Evolutionary conservation across 805 yeast species (phyloP).

Genomic region (Ogataea chonburiensis): DNA sequence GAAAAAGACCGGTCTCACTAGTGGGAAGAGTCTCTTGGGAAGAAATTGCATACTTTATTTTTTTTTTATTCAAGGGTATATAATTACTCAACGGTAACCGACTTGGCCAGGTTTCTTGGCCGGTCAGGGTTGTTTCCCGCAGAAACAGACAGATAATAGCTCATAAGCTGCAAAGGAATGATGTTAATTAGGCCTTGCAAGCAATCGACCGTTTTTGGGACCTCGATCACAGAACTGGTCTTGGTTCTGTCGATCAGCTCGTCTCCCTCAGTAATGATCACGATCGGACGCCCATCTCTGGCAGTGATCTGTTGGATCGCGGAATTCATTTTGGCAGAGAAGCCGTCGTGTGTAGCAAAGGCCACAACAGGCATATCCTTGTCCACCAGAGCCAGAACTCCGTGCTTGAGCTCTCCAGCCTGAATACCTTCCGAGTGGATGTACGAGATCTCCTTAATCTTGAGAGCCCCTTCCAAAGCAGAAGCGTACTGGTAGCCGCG

Average conservation of each 20-base stretch:
- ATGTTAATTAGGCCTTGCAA: slow-evolving; percentile 94
- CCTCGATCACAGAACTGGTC: slow-evolving; percentile 72
- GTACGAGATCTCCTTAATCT: slow-evolving; percentile 96
- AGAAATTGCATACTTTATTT: slow-evolving; percentile 7
- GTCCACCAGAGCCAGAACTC: slow-evolving; percentile 95
- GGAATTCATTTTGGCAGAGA: slow-evolving; percentile 93
- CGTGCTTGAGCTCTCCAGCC: slow-evolving; percentile 99
- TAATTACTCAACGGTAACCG: slow-evolving; percentile 88
- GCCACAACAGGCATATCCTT: slow-evolving; percentile 92
- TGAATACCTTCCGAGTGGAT: slow-evolving; percentile 99
- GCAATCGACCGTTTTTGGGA: slow-evolving; percentile 95
- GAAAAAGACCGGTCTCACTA: not conserved
- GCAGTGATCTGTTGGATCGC: slow-evolving; percentile 97
- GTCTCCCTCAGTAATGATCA: slow-evolving; percentile 84
- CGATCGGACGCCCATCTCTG: slow-evolving; percentile 94
- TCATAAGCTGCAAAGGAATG: slow-evolving; percentile 90
- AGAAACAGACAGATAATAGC: slow-evolving; percentile 94
- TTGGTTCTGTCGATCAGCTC: slow-evolving; percentile 55
- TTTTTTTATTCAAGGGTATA: slow-evolving; percentile 14
- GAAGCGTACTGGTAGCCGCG: slow-evolving; percentile 98
- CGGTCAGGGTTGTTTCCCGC: slow-evolving; percentile 97
- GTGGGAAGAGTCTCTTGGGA: slow-evolving; percentile 1
- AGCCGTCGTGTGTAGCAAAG: slow-evolving; percentile 92
- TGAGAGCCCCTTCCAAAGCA: slow-evolving; percentile 97
- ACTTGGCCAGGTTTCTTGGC: slow-evolving; percentile 97